Evolutionary conservation across 768 basidiomycete species (phyloP), one percentile per base, ranked within the genome.

Genomic region (Rhodotorula babjevae): DNA sequence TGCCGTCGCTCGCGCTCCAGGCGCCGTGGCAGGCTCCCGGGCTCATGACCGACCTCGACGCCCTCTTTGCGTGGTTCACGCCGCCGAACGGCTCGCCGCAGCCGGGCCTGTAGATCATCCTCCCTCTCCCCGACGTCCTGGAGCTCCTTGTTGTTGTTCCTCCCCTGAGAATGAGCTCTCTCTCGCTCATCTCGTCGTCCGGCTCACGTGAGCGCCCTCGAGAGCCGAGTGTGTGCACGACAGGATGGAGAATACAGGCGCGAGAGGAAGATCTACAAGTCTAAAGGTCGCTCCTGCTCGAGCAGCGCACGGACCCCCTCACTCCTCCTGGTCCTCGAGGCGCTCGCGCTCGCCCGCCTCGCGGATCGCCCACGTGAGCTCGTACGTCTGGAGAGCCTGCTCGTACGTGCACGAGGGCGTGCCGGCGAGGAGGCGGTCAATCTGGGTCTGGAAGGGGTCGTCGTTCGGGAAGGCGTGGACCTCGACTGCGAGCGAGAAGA

Each of bases 391-490:
- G 18, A 74, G 49, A 8, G 75, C 75, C 25, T 74, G 60, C 52
- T 66, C 61, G 52, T 36, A 76, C 1, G 75, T 63, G 62, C 72
- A 74, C 15, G 56, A 61, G 46, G 68, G 69, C 31, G 33, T 36
- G 57, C 58, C 61, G 15, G 63, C 36, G 42, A 71, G 57, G 21
- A 76, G 44, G 6, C 49, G 52, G 46, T 74, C 65, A n/a, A 74
- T 57, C 50, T 76, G 72, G 9, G 75, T 76, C 47, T 63, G 50
- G 86, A 92, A 93, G 10, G 92, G 91, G 79, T 93, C 92, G 78
- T 93, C 92, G 63, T 90, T 87, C 27, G 85, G 85, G 84, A 92
- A 93, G 56, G 83, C 84, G 77, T 87, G 83, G 44, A 83, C 84
- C 77, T 90, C 87, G 76, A 91, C 90, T 65, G 65, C 8, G 42